A percentile compares a stretch with the other conserved stretches of the same genome.
phyloP scores from a whole-genome alignment of 352 stramenopile species.

The Pythium rishiriense region DNA sequence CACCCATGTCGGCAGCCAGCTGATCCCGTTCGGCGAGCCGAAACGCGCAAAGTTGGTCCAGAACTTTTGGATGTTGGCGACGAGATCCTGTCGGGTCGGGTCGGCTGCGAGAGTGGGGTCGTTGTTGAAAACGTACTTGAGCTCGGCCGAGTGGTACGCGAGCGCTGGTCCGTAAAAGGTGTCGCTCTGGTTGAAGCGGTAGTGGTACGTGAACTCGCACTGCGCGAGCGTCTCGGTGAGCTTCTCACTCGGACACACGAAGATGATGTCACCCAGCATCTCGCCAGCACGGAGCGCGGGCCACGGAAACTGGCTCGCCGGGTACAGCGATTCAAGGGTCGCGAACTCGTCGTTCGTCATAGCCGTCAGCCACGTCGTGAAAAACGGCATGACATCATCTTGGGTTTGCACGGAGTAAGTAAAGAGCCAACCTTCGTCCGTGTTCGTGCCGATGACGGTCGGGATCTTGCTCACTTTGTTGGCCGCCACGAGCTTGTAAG shows the following conservation, averaged over 20 bases:
- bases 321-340: slow-evolving; percentile 11
- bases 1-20: background rate
- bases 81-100: background rate
- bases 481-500: slow-evolving; percentile 11
- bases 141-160: slow-evolving; percentile 14
- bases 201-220: slow-evolving; percentile 13
- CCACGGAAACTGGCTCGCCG: background rate
- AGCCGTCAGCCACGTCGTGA: slow-evolving; percentile 2
- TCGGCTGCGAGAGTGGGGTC: background rate
- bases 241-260: slow-evolving; percentile 21
- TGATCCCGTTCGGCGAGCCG: slow-evolving; percentile 8
- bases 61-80: slow-evolving; percentile 13
- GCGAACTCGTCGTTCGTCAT: slow-evolving; percentile 3
- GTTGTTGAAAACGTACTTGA: slow-evolving; percentile 21
- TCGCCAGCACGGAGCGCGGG: slow-evolving; percentile 7
- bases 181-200: slow-evolving; percentile 22
- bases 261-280: slow-evolving; percentile 14
- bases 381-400: slow-evolving; percentile 4
- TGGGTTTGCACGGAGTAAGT: background rate
- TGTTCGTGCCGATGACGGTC: slow-evolving; percentile 23
- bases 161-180: background rate
- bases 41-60: slow-evolving; percentile 27
- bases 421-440: slow-evolving; percentile 19
- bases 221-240: slow-evolving; percentile 2
- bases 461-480: slow-evolving; percentile 20